Evolutionary conservation across 75 land plant genomes (phyloP).

Genomic region (Picea sitchensis): DNA sequence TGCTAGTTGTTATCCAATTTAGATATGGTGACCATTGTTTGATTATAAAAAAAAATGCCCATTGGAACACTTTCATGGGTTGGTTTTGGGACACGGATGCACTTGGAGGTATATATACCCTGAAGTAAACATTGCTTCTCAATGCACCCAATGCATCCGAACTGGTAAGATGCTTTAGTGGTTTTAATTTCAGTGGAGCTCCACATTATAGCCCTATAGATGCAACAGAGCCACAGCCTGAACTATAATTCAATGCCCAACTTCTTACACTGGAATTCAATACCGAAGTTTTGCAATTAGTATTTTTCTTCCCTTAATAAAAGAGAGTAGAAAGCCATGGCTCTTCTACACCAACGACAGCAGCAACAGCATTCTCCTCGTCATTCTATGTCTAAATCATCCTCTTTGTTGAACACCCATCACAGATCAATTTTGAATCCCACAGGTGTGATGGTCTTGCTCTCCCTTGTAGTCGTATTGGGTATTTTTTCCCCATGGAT

Average conservation of each 20-base stretch:
- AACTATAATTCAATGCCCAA: too few relatives aligned
- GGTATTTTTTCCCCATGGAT: constrained; percentile 24
- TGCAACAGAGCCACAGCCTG: background rate
- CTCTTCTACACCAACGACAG: constrained; percentile 5
- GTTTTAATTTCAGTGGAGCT: background rate
- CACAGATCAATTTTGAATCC: constrained; percentile 3
- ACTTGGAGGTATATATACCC: too few relatives aligned
- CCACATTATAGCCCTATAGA: too few relatives aligned
- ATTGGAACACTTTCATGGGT: too few relatives aligned
- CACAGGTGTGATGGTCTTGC: constrained; percentile 12
- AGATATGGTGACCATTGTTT: too few relatives aligned
- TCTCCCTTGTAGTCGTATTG: constrained; percentile 20
- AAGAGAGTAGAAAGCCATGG: background rate
- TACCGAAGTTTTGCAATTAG: background rate
- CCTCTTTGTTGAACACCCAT: background rate
- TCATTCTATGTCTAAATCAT: constrained; percentile 1
- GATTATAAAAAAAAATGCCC: too few relatives aligned
- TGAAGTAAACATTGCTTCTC: too few relatives aligned
- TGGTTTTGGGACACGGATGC: too few relatives aligned
- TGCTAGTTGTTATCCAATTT: too few relatives aligned
- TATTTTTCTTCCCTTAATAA: background rate
- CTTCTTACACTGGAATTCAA: background rate
- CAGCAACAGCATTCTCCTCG: background rate
- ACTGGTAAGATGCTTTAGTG: background rate
- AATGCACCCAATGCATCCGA: background rate